Evolutionary conservation across 2,329 filamentous ascomycete genomes (phyloP).

Genomic region (Cladosporium sp.): DNA sequence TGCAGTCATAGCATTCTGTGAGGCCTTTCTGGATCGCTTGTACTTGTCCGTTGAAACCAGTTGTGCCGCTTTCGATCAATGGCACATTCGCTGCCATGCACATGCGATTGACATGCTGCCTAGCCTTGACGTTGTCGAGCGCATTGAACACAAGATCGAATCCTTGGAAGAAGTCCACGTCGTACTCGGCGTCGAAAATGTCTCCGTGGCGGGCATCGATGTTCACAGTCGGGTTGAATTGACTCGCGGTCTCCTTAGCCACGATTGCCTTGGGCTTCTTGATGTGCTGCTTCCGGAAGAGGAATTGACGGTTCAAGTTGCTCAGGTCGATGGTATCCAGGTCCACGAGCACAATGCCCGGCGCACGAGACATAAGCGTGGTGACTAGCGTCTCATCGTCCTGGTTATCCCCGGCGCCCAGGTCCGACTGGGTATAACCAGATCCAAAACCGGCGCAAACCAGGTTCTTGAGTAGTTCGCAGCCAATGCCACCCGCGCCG

Average conservation of each 20-base stretch:
- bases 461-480: constrained; percentile 94
- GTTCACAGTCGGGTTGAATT: constrained; percentile 83
- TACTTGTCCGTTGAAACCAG: constrained; percentile 95
- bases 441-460: constrained; percentile 80
- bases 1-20: constrained; percentile 96
- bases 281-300: constrained; percentile 95
- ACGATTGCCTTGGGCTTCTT: constrained; percentile 95
- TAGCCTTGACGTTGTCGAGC: constrained; percentile 88
- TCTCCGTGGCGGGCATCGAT: constrained; percentile 89
- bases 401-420: not conserved
- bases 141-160: constrained; percentile 94
- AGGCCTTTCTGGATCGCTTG: constrained; percentile 84
- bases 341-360: constrained; percentile 87
- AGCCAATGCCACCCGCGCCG: constrained; percentile 94
- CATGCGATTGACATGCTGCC: constrained; percentile 96
- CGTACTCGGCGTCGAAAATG: constrained; percentile 86
- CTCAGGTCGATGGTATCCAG: constrained; percentile 97
- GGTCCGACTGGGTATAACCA: constrained; percentile 1
- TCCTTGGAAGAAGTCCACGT: constrained; percentile 77
- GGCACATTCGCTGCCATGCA: constrained; percentile 87
- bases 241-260: constrained; percentile 83
- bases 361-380: constrained; percentile 16
- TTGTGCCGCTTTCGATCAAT: constrained; percentile 92
- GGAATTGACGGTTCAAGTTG: constrained; percentile 95
- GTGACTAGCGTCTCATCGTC: constrained; percentile 2